A percentile compares a stretch with the other conserved stretches of the same genome.
phyloP scores from a whole-genome alignment of 495 filamentous ascomycete genomes.

The Penicillium dipodomyicola region DNA sequence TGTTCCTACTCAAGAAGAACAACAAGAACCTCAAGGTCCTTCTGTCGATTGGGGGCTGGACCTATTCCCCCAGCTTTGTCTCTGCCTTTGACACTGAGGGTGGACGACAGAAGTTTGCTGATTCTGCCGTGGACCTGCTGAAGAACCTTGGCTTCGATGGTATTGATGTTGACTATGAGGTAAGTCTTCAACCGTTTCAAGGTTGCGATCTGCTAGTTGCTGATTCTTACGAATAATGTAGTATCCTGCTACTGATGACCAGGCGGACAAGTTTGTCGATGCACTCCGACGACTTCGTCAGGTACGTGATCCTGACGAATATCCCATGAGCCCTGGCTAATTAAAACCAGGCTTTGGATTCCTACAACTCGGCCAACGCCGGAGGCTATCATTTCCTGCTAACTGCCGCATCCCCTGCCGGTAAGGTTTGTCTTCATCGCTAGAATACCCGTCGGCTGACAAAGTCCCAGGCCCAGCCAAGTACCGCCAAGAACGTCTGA shows the following conservation, averaged over 20 bases:
- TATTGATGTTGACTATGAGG: slow-evolving; percentile 64
- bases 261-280: slow-evolving; percentile 63
- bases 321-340: background rate
- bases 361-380: slow-evolving; percentile 51
- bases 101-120: slow-evolving; percentile 63
- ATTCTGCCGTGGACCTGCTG: slow-evolving; percentile 62
- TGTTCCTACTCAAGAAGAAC: slow-evolving; percentile 74
- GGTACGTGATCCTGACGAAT: slow-evolving; percentile 17
- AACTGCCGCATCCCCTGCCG: slow-evolving; percentile 62
- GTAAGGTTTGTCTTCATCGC: slow-evolving; percentile 14
- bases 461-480: slow-evolving; percentile 52
- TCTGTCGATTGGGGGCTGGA: slow-evolving; percentile 67
- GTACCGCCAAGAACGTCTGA: slow-evolving; percentile 59
- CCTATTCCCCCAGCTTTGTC: slow-evolving; percentile 70
- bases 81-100: slow-evolving; percentile 58
- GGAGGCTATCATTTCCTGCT: slow-evolving; percentile 59
- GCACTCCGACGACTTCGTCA: slow-evolving; percentile 57
- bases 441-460: slow-evolving; percentile 1
- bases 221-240: slow-evolving; percentile 6
- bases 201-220: no score
- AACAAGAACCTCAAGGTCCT: slow-evolving; percentile 81
- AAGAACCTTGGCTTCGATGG: slow-evolving; percentile 64
- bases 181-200: slow-evolving; percentile 8
- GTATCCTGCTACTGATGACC: slow-evolving; percentile 34
- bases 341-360: slow-evolving; percentile 52